A percentile compares a stretch with the other conserved stretches of the same genome.
These are phyloP conservation scores for Solanum dulcamara DNA, from an alignment of 257 asterid species.

Conservation along the genomic window DNA sequence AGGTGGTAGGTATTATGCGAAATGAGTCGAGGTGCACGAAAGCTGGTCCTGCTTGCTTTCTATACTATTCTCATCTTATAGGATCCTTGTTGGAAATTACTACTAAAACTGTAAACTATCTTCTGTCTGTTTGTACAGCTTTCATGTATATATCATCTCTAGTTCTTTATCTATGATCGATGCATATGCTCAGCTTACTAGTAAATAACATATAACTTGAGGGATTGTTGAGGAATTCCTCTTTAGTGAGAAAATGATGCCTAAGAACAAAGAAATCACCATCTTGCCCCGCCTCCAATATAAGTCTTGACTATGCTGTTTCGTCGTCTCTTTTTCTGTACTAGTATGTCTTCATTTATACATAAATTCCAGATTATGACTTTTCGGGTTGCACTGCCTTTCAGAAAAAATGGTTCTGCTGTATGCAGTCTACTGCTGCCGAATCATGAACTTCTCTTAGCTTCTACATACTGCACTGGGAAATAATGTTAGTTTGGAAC, in stretches of 20 bases:
- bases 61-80: not conserved
- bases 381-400: not conserved
- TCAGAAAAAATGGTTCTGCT: constrained; percentile 68
- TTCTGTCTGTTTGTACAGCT: not conserved
- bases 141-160: not conserved
- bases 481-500: not conserved
- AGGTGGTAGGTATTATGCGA: not conserved
- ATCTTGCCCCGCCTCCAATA: no score
- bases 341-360: not conserved
- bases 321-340: not conserved
- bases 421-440: constrained; percentile 34
- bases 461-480: not conserved
- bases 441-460: constrained; percentile 13
- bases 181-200: not conserved
- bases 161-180: not conserved
- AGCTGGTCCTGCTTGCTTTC: not conserved
- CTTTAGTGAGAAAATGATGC: not conserved
- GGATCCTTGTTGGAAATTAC: not conserved
- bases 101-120: not conserved
- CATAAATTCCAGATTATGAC: not conserved
- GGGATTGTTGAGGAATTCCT: not conserved
- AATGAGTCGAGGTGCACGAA: not conserved
- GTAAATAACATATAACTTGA: not conserved
- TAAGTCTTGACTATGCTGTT: no score
- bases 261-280: no score